Evolutionary conservation across 2,329 filamentous ascomycete genomes (phyloP).

Genomic region (Colletotrichum agaves): DNA sequence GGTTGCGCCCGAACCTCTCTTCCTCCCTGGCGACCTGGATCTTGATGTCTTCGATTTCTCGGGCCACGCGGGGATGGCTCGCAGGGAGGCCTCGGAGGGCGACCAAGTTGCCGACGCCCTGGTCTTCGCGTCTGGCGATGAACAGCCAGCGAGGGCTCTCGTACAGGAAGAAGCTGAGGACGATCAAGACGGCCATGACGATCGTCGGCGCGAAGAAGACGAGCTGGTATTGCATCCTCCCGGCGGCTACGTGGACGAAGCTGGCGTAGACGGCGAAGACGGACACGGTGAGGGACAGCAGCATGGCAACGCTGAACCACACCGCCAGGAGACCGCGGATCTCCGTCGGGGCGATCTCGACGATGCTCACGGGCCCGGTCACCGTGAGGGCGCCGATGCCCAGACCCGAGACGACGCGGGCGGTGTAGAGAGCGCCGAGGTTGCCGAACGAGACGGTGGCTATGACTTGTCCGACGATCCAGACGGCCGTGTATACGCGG

Average conservation of each 20-base stretch:
- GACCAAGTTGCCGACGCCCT: slow-evolving; percentile 38
- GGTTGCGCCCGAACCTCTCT: slow-evolving; percentile 31
- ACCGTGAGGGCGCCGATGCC: slow-evolving; percentile 53
- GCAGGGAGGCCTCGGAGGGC: slow-evolving; percentile 43
- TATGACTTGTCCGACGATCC: slow-evolving; percentile 48
- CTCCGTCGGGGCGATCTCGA: slow-evolving; percentile 53
- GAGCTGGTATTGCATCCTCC: slow-evolving; percentile 44
- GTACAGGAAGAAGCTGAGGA: slow-evolving; percentile 47
- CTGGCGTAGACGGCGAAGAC: slow-evolving; percentile 49
- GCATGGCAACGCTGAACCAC: slow-evolving; percentile 52
- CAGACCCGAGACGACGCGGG: slow-evolving; percentile 50
- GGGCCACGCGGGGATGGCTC: slow-evolving; percentile 41
- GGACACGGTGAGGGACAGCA: slow-evolving; percentile 45
- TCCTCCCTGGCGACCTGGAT: slow-evolving; percentile 40
- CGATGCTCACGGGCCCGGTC: slow-evolving; percentile 50
- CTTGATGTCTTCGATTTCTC: slow-evolving; percentile 46
- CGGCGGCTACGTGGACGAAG: slow-evolving; percentile 44
- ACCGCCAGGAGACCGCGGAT: slow-evolving; percentile 51
- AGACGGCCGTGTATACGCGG: slow-evolving; percentile 50
- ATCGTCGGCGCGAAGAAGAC: slow-evolving; percentile 40
- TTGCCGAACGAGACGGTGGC: slow-evolving; percentile 43
- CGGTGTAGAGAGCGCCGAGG: slow-evolving; percentile 47
- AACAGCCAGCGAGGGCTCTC: slow-evolving; percentile 53
- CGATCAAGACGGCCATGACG: slow-evolving; percentile 40
- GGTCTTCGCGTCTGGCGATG: slow-evolving; percentile 43